Percentiles rank a stretch among this genome's conserved stretches.
These are phyloP conservation scores for Fusarium succisae DNA, from an alignment of 2,329 filamentous ascomycete genomes.

Conservation along the genomic window DNA sequence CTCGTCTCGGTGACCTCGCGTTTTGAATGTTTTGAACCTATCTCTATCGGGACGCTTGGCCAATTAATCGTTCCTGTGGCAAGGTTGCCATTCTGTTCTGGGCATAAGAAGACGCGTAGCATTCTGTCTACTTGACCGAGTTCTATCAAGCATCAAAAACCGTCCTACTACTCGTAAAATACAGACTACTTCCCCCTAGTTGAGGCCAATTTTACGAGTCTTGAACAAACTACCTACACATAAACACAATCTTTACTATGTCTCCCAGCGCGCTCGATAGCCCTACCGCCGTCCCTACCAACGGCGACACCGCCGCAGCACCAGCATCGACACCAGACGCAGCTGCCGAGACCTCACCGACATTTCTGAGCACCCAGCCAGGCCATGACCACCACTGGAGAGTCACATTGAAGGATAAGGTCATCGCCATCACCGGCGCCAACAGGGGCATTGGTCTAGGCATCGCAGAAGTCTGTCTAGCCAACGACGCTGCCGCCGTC, in stretches of 20 bases:
- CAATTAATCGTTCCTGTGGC: not conserved
- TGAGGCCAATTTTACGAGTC: not conserved
- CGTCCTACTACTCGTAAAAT: not conserved
- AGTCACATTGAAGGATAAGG: not conserved
- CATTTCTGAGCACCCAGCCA: not conserved
- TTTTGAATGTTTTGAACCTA: not conserved
- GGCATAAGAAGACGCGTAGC: not conserved
- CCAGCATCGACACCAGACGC: not conserved
- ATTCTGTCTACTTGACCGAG: not conserved
- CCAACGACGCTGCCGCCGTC: not conserved
- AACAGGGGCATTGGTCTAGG: not conserved
- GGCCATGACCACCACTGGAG: not conserved
- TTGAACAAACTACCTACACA: not conserved
- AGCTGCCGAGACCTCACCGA: not conserved
- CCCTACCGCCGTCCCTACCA: not conserved
- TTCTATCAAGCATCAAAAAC: not conserved
- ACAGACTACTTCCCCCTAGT: not conserved
- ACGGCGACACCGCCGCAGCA: not conserved
- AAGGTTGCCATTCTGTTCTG: not conserved
- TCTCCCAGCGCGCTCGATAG: not conserved
- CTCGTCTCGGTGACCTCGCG: not conserved
- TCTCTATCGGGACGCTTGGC: not conserved
- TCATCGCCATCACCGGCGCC: not conserved
- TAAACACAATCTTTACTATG: not conserved
- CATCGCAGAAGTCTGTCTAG: not conserved